Percentiles rank a stretch among this genome's conserved stretches.
These are phyloP conservation scores for Mallotus japonicus DNA, from an alignment of 441 rosid species.

Conservation along the genomic window DNA sequence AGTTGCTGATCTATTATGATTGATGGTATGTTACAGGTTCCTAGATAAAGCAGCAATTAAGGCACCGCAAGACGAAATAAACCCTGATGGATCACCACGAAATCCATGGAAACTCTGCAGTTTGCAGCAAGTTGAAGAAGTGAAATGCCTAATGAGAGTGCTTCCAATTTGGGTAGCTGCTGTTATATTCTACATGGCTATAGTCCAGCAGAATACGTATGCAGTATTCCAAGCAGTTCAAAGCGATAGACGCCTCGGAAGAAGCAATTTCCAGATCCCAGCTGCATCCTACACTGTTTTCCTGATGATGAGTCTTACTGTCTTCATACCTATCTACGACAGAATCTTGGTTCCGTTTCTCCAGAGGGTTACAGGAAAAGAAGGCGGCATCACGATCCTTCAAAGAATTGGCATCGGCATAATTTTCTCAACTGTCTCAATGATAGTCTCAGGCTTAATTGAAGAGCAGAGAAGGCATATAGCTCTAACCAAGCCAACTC, in stretches of 20 bases:
- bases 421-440: slow-evolving; percentile 37
- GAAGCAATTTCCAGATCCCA: slow-evolving; percentile 47
- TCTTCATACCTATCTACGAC: slow-evolving; percentile 69
- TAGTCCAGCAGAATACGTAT: slow-evolving; percentile 61
- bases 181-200: slow-evolving; percentile 41
- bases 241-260: slow-evolving; percentile 55
- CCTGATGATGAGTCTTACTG: slow-evolving; percentile 56
- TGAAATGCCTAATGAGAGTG: slow-evolving; percentile 66
- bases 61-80: slow-evolving; percentile 44
- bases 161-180: slow-evolving; percentile 62
- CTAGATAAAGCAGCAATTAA: slow-evolving; percentile 67
- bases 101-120: slow-evolving; percentile 74
- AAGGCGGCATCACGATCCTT: slow-evolving; percentile 63
- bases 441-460: slow-evolving; percentile 52
- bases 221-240: slow-evolving; percentile 78
- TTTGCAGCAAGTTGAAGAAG: slow-evolving; percentile 84
- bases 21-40: slow-evolving; percentile 38
- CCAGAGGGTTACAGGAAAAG: slow-evolving; percentile 53
- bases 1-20: neutral
- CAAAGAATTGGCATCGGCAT: slow-evolving; percentile 75
- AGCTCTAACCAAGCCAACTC: slow-evolving; percentile 58
- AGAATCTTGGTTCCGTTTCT: slow-evolving; percentile 53
- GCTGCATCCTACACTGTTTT: slow-evolving; percentile 73
- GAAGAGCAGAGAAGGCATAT: slow-evolving; percentile 50
- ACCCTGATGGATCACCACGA: slow-evolving; percentile 60